Base-by-base conservation (phyloP, 192 early-diverging fungal genomes). In the Kickxella alabastrina region DNA sequence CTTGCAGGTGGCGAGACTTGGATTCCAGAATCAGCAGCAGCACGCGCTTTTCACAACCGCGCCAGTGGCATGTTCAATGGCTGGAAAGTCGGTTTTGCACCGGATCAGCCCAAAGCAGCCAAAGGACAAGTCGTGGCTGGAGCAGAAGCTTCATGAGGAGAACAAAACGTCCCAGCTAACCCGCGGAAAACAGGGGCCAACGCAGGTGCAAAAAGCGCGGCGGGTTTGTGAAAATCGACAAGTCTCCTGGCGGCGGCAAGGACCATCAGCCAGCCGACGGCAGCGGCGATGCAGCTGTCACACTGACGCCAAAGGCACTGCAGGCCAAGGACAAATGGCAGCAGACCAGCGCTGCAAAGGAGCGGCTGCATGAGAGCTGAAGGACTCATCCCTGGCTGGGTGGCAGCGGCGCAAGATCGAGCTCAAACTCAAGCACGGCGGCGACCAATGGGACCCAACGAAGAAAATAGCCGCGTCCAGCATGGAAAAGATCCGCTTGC, bases 351-450 rank as follows among this genome's bases (percentile, higher is more conserved):
- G 43, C 43, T 13, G 48, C n/a, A 55, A 45, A 43, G 36, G 43
- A 23, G 44, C 32, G 12, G 44, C 63, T 47, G 45, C 42, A 10
- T 58, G 52, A 18, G 25, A 44, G 38, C 48, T 67, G 10, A 62
- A 63, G 26, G 63, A 66, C 23, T 5, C 26, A 10, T 47, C 54
- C 8, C 47, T 75, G 28, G 64, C 34, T 0, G 64, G 54, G 18
- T 75, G 71, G 71, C 59, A 67, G 46, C 63, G 71, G 42, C 71
- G 71, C 49, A 75, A 75, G 34, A 75, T 75, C 32, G 71, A 75
- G 54, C 52, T 67, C 19, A 67, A 52, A 58, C 55, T 75, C 9
- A 75, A 75, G 24, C 51, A 53, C 10, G 59, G 56, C 22, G 57
- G 37, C 25, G 47, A 59, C 13, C 32, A 25, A 5, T 75, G 71